Evolutionary conservation across 2,329 filamentous ascomycete genomes (phyloP).

Genomic region (Claviceps sp.): DNA sequence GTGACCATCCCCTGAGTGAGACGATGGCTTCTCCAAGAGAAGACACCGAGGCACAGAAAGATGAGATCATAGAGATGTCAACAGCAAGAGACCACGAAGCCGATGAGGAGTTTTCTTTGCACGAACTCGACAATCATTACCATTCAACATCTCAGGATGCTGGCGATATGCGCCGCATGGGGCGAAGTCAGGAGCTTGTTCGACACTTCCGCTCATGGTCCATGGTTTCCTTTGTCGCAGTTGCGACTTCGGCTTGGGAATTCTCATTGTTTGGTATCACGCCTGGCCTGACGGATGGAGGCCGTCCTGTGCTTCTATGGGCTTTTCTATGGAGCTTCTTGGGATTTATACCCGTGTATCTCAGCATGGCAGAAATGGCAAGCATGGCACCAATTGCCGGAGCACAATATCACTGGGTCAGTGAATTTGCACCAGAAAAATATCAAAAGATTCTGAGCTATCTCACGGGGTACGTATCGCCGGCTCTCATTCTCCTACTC

Average conservation of each 20-base stretch:
- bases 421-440: conserved; percentile 6
- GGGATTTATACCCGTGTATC: conserved; percentile 3
- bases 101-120: not conserved
- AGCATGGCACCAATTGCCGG: conserved; percentile 11
- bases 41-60: not conserved
- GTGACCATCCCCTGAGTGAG: not conserved
- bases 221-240: conserved; percentile 3
- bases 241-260: conserved; percentile 4
- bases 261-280: conserved; percentile 2
- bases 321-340: conserved; percentile 2
- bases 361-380: conserved; percentile 10
- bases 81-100: not conserved
- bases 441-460: conserved; percentile 4
- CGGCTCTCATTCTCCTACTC: not conserved
- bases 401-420: conserved; percentile 11
- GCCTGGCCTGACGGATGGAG: conserved; percentile 2
- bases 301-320: conserved; percentile 2
- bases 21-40: not conserved
- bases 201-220: conserved; percentile 3
- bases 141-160: conserved; percentile 3
- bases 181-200: conserved; percentile 3
- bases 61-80: not conserved
- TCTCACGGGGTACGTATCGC: conserved; percentile 1
- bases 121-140: not conserved
- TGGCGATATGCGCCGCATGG: conserved; percentile 6